Percentiles rank a stretch among this genome's conserved stretches.
Evolutionary conservation across 2,329 filamentous ascomycete species (phyloP).

Genomic region (Xylaria sp.): DNA sequence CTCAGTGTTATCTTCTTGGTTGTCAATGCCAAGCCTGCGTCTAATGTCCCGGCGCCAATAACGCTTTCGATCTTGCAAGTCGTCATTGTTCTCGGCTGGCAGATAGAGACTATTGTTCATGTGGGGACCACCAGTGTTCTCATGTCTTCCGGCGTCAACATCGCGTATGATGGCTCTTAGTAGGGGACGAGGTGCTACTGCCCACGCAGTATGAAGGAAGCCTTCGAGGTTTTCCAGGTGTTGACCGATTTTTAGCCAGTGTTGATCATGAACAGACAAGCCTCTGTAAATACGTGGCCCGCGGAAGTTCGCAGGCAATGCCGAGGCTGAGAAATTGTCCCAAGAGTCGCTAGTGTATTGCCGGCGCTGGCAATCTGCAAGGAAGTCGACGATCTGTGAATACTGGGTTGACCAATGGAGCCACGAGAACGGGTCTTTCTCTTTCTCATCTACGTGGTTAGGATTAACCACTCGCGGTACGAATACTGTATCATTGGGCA

Average conservation of each 20-base stretch:
- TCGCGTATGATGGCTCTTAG: slow-evolving; percentile 38
- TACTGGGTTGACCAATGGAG: slow-evolving; percentile 40
- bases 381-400: slow-evolving; percentile 29
- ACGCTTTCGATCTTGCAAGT: slow-evolving; percentile 14
- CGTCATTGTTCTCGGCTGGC: slow-evolving; percentile 9
- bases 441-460: slow-evolving; percentile 13
- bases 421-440: slow-evolving; percentile 42
- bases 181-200: slow-evolving; percentile 35
- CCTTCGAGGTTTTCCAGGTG: slow-evolving; percentile 36
- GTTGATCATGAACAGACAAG: slow-evolving; percentile 37
- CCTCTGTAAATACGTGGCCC: slow-evolving; percentile 40
- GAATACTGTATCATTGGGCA: slow-evolving; percentile 36
- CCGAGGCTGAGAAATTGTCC: slow-evolving; percentile 31
- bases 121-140: slow-evolving; percentile 7
- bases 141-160: slow-evolving; percentile 33
- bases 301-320: slow-evolving; percentile 39
- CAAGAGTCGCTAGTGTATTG: slow-evolving; percentile 32
- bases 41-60: slow-evolving; percentile 34
- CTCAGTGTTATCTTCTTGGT: slow-evolving; percentile 4
- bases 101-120: not conserved
- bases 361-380: slow-evolving; percentile 35
- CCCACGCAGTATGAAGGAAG: slow-evolving; percentile 28
- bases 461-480: slow-evolving; percentile 29
- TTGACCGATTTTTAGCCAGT: slow-evolving; percentile 40
- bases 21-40: slow-evolving; percentile 25